Evolutionary conservation across 2,329 filamentous ascomycete species (phyloP).

Genomic region (Coccinonectria pachysandricola): DNA sequence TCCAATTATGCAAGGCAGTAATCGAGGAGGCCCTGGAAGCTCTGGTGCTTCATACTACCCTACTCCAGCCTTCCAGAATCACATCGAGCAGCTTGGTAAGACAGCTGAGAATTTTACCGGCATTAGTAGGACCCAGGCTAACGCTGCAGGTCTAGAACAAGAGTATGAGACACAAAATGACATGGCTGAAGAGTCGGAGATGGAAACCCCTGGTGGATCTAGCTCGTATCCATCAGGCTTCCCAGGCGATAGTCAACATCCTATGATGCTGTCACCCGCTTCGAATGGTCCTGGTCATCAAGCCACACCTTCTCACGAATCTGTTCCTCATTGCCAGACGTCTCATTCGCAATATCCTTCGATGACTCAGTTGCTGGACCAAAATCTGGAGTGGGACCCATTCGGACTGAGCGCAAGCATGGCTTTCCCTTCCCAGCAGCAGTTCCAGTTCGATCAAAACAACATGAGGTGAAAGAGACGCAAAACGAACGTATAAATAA

Average conservation of each 20-base stretch:
- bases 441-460: slow-evolving; percentile 63
- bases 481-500: too few species aligned
- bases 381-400: slow-evolving; percentile 83
- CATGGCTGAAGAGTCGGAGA: slow-evolving; percentile 74
- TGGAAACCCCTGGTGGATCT: slow-evolving; percentile 55
- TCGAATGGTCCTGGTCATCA: slow-evolving; percentile 29
- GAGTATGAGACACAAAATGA: slow-evolving; percentile 89
- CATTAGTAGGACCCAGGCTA: slow-evolving; percentile 52
- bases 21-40: slow-evolving; percentile 28
- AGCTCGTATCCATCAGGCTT: slow-evolving; percentile 53
- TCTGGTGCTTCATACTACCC: slow-evolving; percentile 58
- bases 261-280: slow-evolving; percentile 31
- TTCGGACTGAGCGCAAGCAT: slow-evolving; percentile 90
- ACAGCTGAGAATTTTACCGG: slow-evolving; percentile 35
- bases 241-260: slow-evolving; percentile 35
- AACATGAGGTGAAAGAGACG: slow-evolving; percentile 41
- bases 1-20: slow-evolving; percentile 27
- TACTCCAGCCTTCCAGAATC: slow-evolving; percentile 75
- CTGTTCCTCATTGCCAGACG: slow-evolving; percentile 22
- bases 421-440: slow-evolving; percentile 81
- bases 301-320: slow-evolving; percentile 26
- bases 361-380: slow-evolving; percentile 58
- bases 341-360: slow-evolving; percentile 44
- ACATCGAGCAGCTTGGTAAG: slow-evolving; percentile 94
- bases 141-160: slow-evolving; percentile 70